Base-by-base conservation (phyloP, 1,284 basidiomycete species). In the Trametes pubescens region DNA sequence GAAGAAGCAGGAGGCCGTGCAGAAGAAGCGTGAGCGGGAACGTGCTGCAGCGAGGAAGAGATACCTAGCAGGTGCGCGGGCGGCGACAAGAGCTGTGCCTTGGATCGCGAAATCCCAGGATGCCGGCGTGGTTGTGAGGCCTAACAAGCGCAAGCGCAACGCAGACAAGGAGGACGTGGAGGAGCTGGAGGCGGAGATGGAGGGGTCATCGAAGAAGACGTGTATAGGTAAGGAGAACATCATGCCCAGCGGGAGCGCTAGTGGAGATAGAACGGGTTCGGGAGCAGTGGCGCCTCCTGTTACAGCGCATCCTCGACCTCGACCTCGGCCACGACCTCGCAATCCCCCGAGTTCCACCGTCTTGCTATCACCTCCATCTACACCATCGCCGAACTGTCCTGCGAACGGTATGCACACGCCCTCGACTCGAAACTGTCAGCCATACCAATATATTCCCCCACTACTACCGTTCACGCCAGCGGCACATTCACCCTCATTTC, bases 271-370 rank as follows among this genome's bases (percentile, higher is more conserved):
- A 43, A 13, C 34, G 34, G 34, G 7, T 16, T 5, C 6, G n/a
- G n/a, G n/a, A n/a, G n/a, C n/a, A 16, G 40, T 43, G 40, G n/a
- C n/a, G n/a, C n/a, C 40, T 43, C 18, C 40, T 16, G 40, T 5
- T n/a, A 16, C 40, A 7, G 22, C 35, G 4, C 34, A 3, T 5
- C 4, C 51, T 16, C 40, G 40, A 13, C 35, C 21, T 37, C 51
- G 35, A n/a, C 51, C 51, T 3, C 35, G 21, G 38, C 51, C 51
- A 37, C 51, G 51, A 52, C 51, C 51, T 16, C 40, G 40, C 18
- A 43, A 7, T 43, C 40, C 40, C 40, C 13, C 13, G 7, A 35
- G 6, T 35, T 35, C 34, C 34, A 35, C 34, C 34, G 34, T 6
- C 34, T 35, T 35, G 6, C 34, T 13, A 7, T 35, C 34, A 43